Evolutionary conservation across 495 filamentous ascomycete species (phyloP), one percentile per base, ranked within the genome.

Genomic region (Copromyces sp.): DNA sequence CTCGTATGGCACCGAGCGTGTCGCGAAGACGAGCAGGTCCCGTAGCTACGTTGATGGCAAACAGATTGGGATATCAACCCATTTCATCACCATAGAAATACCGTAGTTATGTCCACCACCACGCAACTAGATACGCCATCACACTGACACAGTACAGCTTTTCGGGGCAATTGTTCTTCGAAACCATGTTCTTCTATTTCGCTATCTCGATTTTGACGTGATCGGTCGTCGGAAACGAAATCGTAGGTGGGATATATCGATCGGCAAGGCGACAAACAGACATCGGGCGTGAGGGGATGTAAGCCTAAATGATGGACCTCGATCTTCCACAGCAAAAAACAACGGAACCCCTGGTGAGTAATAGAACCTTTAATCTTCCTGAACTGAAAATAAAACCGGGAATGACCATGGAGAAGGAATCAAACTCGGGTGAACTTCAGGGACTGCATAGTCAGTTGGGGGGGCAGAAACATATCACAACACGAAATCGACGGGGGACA

Each of bases 291-390:
- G 44, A 40, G 38, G 40, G 14, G 37, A 83, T 85, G 81, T 85
- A 74, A 81, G 77, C 83, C 81, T 74, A 70, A 74, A 79, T 81
- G 75, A 85, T 85, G 84, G 84, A 86, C 84, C 83, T 80, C 77
- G 72, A 78, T 7, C 80, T 77, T 81, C 81, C 83, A 85, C 71
- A 80, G 78, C 76, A 69, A 73, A 16, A 68, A 75, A 73, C 74
- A 70, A 81, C 78, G 80, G 77, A 81, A 78, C 80, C 75, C 78
- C 78, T 82, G 84, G 84, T 85, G 84, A 86, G 84, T 86, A 86
- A 76, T 78, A 69, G 83, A 83, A 78, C 83, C 20, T 75, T 85
- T 71, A 75, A 82, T 86, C 76, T 86, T 78, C 84, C 84, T 85
- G 81, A 78, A 76, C 74, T 78, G 77, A 53, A 76, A 82, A 80